Conservation (phyloP, 108 stramenopile genomes). For the Nitzschia putrida region DNA sequence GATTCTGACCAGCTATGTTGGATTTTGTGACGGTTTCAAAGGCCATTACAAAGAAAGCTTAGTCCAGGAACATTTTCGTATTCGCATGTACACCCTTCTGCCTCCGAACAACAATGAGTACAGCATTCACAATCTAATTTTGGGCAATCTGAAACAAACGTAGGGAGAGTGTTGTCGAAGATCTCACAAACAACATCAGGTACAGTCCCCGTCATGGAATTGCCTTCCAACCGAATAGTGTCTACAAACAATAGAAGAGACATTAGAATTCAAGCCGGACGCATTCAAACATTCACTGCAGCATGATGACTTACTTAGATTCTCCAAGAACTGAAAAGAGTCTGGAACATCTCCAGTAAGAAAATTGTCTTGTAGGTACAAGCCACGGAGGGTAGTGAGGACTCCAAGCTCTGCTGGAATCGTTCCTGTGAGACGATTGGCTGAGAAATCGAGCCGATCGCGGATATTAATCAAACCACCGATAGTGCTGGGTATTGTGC, state of each 20-base stretch:
- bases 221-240: constrained; percentile 27
- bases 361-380: constrained; percentile 20
- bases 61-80: not conserved
- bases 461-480: constrained; percentile 16
- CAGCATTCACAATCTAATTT: constrained; percentile 36
- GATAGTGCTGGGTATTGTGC: constrained; percentile 42
- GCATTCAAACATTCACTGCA: too few relatives aligned
- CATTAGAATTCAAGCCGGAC: not conserved
- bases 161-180: constrained; percentile 15
- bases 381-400: constrained; percentile 3
- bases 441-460: constrained; percentile 26
- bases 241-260: not conserved
- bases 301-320: constrained; percentile 15
- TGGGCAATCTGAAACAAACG: constrained; percentile 22
- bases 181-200: constrained; percentile 20
- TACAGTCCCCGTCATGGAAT: constrained; percentile 29
- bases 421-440: constrained; percentile 47
- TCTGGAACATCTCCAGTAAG: constrained; percentile 34
- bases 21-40: too few relatives aligned
- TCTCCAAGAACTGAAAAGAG: constrained; percentile 7
- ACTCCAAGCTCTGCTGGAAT: constrained; percentile 51
- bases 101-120: constrained; percentile 25
- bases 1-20: too few relatives aligned
- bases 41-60: constrained; percentile 22
- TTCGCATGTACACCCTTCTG: constrained; percentile 24